phyloP scores from a whole-genome alignment of 2,329 filamentous ascomycete genomes.

The Ilyonectria mors-panacis region DNA sequence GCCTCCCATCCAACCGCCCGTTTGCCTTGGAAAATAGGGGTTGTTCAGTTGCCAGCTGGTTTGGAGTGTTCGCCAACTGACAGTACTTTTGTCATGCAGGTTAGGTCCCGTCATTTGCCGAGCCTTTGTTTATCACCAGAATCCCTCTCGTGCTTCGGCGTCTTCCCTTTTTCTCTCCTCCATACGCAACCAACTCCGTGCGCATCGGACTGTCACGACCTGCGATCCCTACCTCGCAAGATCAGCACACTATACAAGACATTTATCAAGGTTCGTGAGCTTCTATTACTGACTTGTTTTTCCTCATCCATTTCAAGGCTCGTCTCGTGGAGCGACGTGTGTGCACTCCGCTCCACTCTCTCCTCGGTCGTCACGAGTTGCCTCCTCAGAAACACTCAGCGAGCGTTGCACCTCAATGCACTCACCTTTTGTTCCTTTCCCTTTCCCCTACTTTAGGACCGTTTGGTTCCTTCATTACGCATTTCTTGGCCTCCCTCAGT shows the following conservation, averaged over 20 bases:
- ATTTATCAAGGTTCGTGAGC: slow-evolving; percentile 9
- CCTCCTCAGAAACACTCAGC: neutral
- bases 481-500: slow-evolving; percentile 14
- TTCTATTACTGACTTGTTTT: neutral
- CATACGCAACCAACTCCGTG: neutral
- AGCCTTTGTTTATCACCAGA: slow-evolving; percentile 21
- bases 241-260: neutral
- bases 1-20: neutral
- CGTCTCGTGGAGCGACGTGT: neutral
- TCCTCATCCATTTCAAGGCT: neutral
- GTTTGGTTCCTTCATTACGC: neutral
- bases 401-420: neutral
- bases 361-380: neutral
- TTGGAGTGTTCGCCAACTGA: slow-evolving; percentile 19
- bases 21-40: slow-evolving; percentile 2
- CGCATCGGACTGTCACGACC: neutral
- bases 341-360: neutral
- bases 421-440: neutral
- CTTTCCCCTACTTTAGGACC: neutral
- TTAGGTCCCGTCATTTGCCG: slow-evolving; percentile 8
- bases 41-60: slow-evolving; percentile 3
- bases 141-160: neutral
- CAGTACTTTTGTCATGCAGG: slow-evolving; percentile 12
- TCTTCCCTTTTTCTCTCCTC: neutral
- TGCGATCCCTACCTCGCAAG: neutral